Base-by-base conservation (phyloP, 768 basidiomycete genomes). In the Kwoniella dendrophila region DNA sequence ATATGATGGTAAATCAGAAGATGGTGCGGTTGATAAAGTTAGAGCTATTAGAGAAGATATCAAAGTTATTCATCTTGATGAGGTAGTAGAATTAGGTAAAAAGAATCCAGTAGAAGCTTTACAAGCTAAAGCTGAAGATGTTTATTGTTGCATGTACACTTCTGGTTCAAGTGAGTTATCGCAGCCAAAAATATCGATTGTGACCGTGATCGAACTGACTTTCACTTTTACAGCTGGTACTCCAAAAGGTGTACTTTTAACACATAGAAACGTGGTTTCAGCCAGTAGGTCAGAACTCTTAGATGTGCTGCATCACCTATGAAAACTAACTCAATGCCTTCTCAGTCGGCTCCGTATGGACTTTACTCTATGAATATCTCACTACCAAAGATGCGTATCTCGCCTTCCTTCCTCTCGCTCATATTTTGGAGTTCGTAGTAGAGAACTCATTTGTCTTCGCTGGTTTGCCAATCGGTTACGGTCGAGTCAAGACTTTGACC, bases 401-500 rank as follows among this genome's bases (percentile, higher is more conserved):
- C 60, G 95, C 93, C 1, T 96, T 92, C 81, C 85, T 97, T 3
- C 94, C 93, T 1, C 86, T 95, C 33, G 92, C 92, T 0, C 94
- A 99, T 78, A 93, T 98, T 66, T 83, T 99, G 63, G 95, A 98
- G 80, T 96, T 91, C 76, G 87, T 94, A 61, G 91, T 96, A 70
- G 95, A 99, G 82, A 81, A 90, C 47, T 81, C 82, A 59, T 83
- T 92, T 74, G 80, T 89, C 72, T 88, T 86, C 70, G 81, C 86
- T 32, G 91, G 93, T 63, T 82, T 94, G 81, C 87, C 86, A 27
- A 84, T 85, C 29, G 95, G 96, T 0, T 99, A 90, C 67, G 95
- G 92, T 12, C 87, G 88, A 51, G 87, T 94, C 77, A 97, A 96
- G 86, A 99, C 95, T 6, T 84, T 98, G 65, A 97, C 95, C 2